Evolutionary conservation across 192 early-diverging fungal genomes (phyloP).

Genomic region (Podila horticola): DNA sequence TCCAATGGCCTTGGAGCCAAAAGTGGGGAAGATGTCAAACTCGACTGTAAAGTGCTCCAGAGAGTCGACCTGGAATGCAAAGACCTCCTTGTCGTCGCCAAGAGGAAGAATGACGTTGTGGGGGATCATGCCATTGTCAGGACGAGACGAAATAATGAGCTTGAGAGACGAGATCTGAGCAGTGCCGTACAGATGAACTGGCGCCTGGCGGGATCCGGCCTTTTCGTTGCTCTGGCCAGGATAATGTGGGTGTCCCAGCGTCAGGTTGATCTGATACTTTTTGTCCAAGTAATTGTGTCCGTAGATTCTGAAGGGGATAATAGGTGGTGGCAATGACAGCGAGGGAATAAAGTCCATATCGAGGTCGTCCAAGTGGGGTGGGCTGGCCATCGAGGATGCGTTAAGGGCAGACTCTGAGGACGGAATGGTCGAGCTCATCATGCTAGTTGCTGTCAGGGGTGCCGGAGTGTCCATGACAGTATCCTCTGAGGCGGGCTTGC

Average conservation of each 20-base stretch:
- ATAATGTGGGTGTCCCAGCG: conserved; percentile 61
- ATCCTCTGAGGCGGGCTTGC: conserved; percentile 21
- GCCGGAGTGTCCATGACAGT: conserved; percentile 26
- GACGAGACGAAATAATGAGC: conserved; percentile 88
- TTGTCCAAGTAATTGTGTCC: conserved; percentile 97
- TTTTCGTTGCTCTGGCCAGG: conserved; percentile 35
- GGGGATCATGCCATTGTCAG: conserved; percentile 88
- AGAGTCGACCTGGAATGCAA: conserved; percentile 87
- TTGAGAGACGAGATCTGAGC: conserved; percentile 81
- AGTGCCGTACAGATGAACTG: conserved; percentile 70
- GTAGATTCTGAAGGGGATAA: conserved; percentile 98
- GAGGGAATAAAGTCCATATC: conserved; percentile 94
- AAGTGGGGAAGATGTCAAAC: conserved; percentile 96
- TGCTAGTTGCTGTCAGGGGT: conserved; percentile 21
- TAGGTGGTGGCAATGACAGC: conserved; percentile 94
- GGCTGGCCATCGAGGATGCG: conserved; percentile 19
- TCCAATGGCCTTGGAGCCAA: conserved; percentile 94
- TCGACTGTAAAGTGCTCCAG: conserved; percentile 84
- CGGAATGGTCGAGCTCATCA: conserved; percentile 20
- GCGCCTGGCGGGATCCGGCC: conserved; percentile 46
- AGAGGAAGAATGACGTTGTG: conserved; percentile 92
- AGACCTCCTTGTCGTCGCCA: conserved; percentile 82
- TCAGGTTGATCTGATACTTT: conserved; percentile 87
- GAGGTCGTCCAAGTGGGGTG: conserved; percentile 60
- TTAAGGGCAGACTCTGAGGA: conserved; percentile 19